A percentile compares a stretch with the other conserved stretches of the same genome.
Conservation (phyloP, 441 rosid species). For the Euphorbia celastroides region DNA sequence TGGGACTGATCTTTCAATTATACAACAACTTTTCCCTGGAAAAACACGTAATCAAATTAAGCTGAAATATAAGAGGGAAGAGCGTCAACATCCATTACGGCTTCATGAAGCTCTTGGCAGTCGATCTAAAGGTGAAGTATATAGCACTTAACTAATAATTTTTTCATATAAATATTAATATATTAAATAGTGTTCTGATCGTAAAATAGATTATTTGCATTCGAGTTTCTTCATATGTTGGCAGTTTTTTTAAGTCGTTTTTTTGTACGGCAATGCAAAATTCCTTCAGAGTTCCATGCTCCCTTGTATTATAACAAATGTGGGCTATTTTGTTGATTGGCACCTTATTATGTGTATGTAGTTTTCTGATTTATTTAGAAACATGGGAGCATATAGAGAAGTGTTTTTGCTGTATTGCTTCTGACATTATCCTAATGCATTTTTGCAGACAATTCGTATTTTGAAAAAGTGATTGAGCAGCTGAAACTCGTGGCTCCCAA, state of each 20-base stretch:
- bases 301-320: background rate
- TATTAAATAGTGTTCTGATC: background rate
- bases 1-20: conserved; percentile 80
- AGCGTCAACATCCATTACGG: conserved; percentile 56
- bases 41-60: conserved; percentile 72
- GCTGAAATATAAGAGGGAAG: conserved; percentile 70
- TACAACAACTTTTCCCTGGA: conserved; percentile 69
- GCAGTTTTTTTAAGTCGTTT: background rate
- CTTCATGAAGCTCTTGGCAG: conserved; percentile 56
- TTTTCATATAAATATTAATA: background rate
- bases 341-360: background rate
- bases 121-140: conserved; percentile 52
- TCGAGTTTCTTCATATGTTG: background rate
- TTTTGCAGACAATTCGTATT: conserved; percentile 56
- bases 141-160: background rate
- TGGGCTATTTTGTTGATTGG: background rate
- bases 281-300: background rate
- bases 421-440: background rate
- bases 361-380: background rate
- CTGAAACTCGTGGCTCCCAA: conserved; percentile 44
- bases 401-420: background rate
- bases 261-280: conserved; percentile 3
- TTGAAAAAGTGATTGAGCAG: conserved; percentile 52
- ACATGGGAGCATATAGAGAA: background rate
- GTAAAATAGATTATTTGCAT: background rate